A percentile compares a stretch with the other conserved stretches of the same genome.
These are phyloP conservation scores for Backusella macrospora DNA, from an alignment of 192 early-diverging fungal genomes.

Conservation along the genomic window DNA sequence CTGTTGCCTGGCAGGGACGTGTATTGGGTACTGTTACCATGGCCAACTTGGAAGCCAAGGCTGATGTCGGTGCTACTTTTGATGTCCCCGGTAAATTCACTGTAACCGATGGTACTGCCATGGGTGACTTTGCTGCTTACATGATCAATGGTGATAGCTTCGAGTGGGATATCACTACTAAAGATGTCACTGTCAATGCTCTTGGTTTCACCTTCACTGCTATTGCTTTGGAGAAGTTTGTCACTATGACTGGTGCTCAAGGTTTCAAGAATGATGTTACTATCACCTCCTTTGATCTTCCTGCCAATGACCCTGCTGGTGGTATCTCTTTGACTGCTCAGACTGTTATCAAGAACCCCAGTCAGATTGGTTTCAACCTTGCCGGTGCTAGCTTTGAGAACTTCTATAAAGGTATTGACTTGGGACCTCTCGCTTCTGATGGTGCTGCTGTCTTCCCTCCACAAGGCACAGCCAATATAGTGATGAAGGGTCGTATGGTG, in stretches of 20 bases:
- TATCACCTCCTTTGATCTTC: conserved; percentile 53
- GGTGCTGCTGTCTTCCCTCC: conserved; percentile 34
- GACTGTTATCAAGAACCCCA: conserved; percentile 66
- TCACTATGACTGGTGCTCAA: conserved; percentile 50
- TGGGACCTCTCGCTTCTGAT: conserved; percentile 58
- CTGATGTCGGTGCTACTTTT: conserved; percentile 54
- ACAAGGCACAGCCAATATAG: conserved; percentile 37
- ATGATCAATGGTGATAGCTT: conserved; percentile 54
- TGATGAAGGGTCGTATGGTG: conserved; percentile 54
- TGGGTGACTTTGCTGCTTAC: conserved; percentile 49
- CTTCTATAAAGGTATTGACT: conserved; percentile 40
- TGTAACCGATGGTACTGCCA: conserved; percentile 48
- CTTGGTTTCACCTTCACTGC: conserved; percentile 51
- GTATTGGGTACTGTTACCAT: conserved; percentile 52
- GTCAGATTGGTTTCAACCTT: conserved; percentile 52
- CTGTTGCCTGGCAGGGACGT: conserved; percentile 41
- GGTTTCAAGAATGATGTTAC: conserved; percentile 48
- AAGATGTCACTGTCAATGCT: conserved; percentile 53
- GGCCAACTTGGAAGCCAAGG: conserved; percentile 42
- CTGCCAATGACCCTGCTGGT: conserved; percentile 57
- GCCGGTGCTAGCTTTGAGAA: conserved; percentile 50
- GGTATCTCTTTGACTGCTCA: conserved; percentile 63
- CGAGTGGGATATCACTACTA: conserved; percentile 48
- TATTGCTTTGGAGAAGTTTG: conserved; percentile 53
- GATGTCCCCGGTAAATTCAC: conserved; percentile 43